Conservation (phyloP, 371 early-diverging fungal species). For the Conidiobolus coronatus region DNA sequence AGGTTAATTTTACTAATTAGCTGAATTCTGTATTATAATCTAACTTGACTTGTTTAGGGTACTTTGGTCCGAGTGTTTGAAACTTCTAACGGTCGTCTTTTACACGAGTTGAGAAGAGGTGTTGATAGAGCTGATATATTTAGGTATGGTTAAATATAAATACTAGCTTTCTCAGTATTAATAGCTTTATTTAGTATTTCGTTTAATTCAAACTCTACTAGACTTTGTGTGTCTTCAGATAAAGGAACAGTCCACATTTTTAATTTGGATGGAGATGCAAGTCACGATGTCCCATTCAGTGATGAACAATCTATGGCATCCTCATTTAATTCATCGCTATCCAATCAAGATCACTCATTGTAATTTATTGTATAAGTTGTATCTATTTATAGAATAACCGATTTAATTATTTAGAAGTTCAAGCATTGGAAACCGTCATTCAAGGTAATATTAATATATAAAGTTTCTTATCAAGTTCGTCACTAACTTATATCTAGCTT, state of each 20-base stretch:
- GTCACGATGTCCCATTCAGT: conserved; percentile 6
- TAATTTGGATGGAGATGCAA: conserved; percentile 30
- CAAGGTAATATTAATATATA: conserved; percentile 14
- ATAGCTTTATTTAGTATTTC: conserved; percentile 24
- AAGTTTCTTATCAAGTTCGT: neutral
- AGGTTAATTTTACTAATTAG: conserved; percentile 9
- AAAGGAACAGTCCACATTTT: conserved; percentile 89
- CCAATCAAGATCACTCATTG: neutral
- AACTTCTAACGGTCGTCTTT: conserved; percentile 38
- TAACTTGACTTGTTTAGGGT: conserved; percentile 16
- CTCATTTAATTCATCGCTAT: neutral
- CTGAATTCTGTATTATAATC: neutral
- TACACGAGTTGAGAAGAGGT: conserved; percentile 74
- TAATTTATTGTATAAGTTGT: neutral
- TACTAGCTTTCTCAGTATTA: neutral
- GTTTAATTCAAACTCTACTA: conserved; percentile 52
- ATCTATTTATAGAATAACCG: neutral
- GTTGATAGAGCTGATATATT: conserved; percentile 76
- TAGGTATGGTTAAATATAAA: conserved; percentile 6
- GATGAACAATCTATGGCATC: conserved; percentile 3
- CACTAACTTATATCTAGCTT: conserved; percentile 16
- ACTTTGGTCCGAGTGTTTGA: conserved; percentile 81
- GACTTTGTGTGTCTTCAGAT: conserved; percentile 69
- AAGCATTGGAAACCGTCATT: conserved; percentile 28
- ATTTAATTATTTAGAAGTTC: neutral